phyloP scores from a whole-genome alignment of 495 filamentous ascomycete genomes.

The Aspergillus saccharolyticus region DNA sequence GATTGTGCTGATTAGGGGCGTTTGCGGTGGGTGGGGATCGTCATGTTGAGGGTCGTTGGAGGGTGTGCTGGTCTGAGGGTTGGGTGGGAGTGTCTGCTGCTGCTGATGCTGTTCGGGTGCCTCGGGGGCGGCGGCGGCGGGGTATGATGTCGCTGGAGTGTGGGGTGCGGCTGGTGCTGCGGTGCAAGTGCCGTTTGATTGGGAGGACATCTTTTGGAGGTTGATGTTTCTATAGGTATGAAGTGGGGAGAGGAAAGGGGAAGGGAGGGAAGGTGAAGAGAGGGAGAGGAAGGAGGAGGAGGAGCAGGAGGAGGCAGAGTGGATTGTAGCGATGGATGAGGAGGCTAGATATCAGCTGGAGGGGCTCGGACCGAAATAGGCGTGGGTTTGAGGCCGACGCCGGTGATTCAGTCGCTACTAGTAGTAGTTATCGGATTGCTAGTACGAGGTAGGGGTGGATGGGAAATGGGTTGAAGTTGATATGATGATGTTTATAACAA shows the following conservation, averaged over 20 bases:
- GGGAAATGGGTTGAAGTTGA: no score
- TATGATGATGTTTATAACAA: no score
- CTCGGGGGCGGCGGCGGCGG: not conserved
- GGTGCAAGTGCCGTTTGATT: not conserved
- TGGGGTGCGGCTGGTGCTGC: not conserved
- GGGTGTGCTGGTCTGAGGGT: not conserved
- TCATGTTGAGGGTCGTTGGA: not conserved
- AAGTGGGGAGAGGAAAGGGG: not conserved
- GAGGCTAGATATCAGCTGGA: not conserved
- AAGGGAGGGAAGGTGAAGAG: not conserved
- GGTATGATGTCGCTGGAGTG: not conserved
- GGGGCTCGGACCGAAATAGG: not conserved
- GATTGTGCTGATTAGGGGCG: slow-evolving; percentile 54
- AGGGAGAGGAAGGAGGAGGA: not conserved
- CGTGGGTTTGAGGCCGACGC: not conserved
- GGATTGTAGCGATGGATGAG: not conserved
- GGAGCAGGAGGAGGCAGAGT: not conserved
- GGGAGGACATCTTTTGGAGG: not conserved
- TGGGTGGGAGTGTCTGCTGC: not conserved
- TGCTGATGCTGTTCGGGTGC: not conserved
- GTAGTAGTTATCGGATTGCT: no score
- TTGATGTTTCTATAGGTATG: no score
- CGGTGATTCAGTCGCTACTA: no score
- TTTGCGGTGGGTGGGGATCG: slow-evolving; percentile 14
- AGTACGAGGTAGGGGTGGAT: no score